phyloP scores from a whole-genome alignment of 768 basidiomycete genomes.

The Boletus pseudo-olivaceus region DNA sequence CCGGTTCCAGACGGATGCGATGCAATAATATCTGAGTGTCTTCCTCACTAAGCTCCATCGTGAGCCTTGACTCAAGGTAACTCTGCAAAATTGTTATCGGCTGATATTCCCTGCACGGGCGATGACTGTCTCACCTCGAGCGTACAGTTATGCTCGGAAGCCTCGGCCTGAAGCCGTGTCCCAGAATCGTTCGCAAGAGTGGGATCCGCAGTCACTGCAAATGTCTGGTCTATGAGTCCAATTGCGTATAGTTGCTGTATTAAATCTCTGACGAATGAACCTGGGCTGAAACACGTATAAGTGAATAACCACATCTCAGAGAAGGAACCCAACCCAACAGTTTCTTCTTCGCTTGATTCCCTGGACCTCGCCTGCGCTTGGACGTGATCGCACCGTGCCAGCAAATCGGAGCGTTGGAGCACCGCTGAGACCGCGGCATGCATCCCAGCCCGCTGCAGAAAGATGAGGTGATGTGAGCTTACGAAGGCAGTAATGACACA shows the following conservation, averaged over 20 bases:
- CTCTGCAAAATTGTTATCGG: slow-evolving; percentile 12
- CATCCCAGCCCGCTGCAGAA: slow-evolving; percentile 37
- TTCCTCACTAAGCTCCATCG: slow-evolving; percentile 43
- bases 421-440: slow-evolving; percentile 49
- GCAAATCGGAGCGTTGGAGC: slow-evolving; percentile 50
- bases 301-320: neutral
- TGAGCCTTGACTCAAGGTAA: slow-evolving; percentile 58
- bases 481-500: slow-evolving; percentile 28
- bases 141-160: slow-evolving; percentile 56
- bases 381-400: slow-evolving; percentile 51
- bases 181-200: slow-evolving; percentile 45
- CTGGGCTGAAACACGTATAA: slow-evolving; percentile 21
- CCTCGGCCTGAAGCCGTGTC: slow-evolving; percentile 53
- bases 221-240: slow-evolving; percentile 52
- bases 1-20: slow-evolving; percentile 52
- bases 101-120: neutral
- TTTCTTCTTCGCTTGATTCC: slow-evolving; percentile 24
- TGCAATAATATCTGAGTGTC: slow-evolving; percentile 35
- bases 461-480: slow-evolving; percentile 8
- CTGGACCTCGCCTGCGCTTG: slow-evolving; percentile 32
- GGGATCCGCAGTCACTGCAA: slow-evolving; percentile 51
- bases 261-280: slow-evolving; percentile 27
- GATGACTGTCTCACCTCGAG: slow-evolving; percentile 44
- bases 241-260: slow-evolving; percentile 51
- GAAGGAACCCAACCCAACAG: slow-evolving; percentile 10